These are phyloP conservation scores for Selenicereus undatus DNA, from an alignment of 148 eudicot genomes.

Conservation along the genomic window DNA sequence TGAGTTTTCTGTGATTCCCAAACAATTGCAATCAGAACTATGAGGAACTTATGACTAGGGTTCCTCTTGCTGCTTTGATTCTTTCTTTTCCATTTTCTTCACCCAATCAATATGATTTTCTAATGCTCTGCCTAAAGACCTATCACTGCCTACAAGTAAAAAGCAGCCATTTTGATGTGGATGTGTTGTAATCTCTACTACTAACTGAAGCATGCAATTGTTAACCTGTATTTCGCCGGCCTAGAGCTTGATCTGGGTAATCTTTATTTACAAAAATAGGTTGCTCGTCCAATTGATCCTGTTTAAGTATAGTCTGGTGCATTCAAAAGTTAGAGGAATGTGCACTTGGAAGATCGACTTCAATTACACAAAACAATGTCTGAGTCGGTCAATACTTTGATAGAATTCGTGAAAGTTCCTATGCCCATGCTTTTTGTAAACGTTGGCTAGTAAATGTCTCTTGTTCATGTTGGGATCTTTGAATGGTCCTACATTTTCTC, in stretches of 20 bases:
- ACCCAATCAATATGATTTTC: not conserved
- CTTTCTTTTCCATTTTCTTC: not conserved
- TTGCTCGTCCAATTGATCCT: not conserved
- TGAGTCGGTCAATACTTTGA: no score
- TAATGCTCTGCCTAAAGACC: not conserved
- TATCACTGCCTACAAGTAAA: not conserved
- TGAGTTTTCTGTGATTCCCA: slow-evolving; percentile 14
- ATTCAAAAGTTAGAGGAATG: no score
- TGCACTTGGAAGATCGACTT: not conserved
- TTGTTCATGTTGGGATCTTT: not conserved
- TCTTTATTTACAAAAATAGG: not conserved
- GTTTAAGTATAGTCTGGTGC: no score
- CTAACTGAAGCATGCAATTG: not conserved
- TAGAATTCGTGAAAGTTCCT: no score
- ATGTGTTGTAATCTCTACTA: not conserved
- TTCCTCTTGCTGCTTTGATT: not conserved
- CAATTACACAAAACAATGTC: not conserved
- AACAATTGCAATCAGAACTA: not conserved
- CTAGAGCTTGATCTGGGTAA: not conserved
- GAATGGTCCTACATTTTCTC: not conserved
- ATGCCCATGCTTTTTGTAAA: no score
- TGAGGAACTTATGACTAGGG: not conserved
- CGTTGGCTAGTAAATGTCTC: not conserved
- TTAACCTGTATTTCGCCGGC: not conserved
- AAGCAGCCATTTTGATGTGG: not conserved